Percentiles rank a stretch among this genome's conserved stretches.
Evolutionary conservation across 352 stramenopile species (phyloP).

Genomic region (Phytopythium oedochilum): DNA sequence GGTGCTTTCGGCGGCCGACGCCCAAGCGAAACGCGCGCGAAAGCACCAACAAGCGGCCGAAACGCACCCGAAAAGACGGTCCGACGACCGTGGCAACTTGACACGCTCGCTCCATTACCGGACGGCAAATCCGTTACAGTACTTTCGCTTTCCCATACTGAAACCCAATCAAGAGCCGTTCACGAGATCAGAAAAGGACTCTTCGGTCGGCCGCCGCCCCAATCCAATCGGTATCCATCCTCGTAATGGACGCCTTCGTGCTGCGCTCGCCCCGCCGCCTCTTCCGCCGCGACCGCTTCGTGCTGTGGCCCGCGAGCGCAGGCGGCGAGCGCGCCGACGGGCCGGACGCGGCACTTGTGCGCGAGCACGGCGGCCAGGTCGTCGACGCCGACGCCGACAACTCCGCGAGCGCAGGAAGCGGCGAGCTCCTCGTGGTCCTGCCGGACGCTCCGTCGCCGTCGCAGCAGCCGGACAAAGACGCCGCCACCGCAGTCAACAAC

Average conservation of each 20-base stretch:
- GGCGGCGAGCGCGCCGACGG: neutral
- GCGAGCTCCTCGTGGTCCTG: conserved; percentile 10
- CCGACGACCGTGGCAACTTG: no score
- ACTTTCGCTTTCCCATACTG: neutral
- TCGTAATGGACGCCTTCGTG: conserved; percentile 75
- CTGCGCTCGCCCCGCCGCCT: conserved; percentile 29
- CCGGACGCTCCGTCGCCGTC: neutral
- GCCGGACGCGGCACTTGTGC: conserved; percentile 10
- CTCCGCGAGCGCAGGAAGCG: neutral
- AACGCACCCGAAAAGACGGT: neutral
- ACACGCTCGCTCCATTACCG: no score
- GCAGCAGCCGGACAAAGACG: neutral
- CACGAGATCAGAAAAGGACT: no score
- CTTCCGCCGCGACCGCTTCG: conserved; percentile 29
- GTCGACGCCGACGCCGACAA: conserved; percentile 4
- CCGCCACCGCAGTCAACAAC: neutral
- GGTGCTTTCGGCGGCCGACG: no score
- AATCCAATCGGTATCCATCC: no score
- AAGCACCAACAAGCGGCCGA: neutral
- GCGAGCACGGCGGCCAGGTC: conserved; percentile 25
- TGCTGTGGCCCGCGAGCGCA: conserved; percentile 8
- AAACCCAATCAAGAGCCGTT: no score
- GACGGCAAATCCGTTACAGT: no score
- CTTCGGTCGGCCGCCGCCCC: no score
- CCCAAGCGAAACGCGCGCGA: neutral